Evolutionary conservation across 495 filamentous ascomycete genomes (phyloP).

Genomic region (Annulohypoxylon maeteangense): DNA sequence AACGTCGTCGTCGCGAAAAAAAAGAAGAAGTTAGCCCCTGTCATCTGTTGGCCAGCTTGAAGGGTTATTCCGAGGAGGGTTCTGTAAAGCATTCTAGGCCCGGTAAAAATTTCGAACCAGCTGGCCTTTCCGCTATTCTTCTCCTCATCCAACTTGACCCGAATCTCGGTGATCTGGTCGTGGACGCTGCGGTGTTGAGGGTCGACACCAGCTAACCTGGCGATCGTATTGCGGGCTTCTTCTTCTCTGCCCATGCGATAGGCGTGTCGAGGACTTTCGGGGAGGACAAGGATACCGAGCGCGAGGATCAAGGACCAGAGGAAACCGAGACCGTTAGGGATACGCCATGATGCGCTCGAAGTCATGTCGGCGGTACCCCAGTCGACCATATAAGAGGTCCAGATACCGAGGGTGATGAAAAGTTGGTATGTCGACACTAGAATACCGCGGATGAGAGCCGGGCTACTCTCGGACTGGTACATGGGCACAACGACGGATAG

Average conservation of each 20-base stretch:
- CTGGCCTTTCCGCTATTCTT: conserved; percentile 67
- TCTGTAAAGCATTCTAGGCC: conserved; percentile 78
- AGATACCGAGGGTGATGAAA: conserved; percentile 88
- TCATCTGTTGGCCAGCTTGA: conserved; percentile 76
- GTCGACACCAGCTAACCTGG: conserved; percentile 74
- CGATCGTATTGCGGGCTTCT: conserved; percentile 75
- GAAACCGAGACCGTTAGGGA: conserved; percentile 83
- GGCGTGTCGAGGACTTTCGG: conserved; percentile 76
- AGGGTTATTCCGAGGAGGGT: conserved; percentile 74
- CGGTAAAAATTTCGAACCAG: conserved; percentile 76
- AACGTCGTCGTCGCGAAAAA: too few relatives aligned
- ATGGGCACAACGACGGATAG: conserved; percentile 77
- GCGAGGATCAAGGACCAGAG: conserved; percentile 80
- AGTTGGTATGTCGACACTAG: conserved; percentile 82
- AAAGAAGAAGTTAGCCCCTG: conserved; percentile 68
- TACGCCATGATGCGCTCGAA: conserved; percentile 74
- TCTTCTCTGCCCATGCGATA: conserved; percentile 73
- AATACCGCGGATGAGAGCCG: conserved; percentile 72
- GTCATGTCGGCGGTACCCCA: conserved; percentile 70
- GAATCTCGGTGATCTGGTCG: conserved; percentile 78
- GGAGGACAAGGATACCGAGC: conserved; percentile 73
- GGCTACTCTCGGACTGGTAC: conserved; percentile 77
- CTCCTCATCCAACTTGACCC: conserved; percentile 70
- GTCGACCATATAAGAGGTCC: conserved; percentile 83
- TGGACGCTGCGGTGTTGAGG: conserved; percentile 70